Evolutionary conservation across 371 early-diverging fungal genomes (phyloP).

Genomic region (Apophysomyces variabilis): DNA sequence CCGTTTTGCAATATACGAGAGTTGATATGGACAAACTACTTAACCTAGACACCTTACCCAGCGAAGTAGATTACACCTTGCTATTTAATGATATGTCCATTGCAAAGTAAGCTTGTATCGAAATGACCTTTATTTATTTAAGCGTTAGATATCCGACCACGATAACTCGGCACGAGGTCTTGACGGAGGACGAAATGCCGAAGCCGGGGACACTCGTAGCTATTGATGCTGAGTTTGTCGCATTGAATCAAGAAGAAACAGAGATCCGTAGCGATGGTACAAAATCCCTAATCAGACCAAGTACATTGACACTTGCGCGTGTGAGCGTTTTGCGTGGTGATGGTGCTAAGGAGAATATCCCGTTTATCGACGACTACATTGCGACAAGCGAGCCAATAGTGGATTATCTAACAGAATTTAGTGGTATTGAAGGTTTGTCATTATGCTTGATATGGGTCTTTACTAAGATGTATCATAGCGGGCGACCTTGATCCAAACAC

Average conservation of each 20-base stretch:
- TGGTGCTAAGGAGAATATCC: conserved; percentile 70
- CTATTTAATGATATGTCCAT: conserved; percentile 52
- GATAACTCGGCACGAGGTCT: conserved; percentile 52
- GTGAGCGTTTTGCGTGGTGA: conserved; percentile 89
- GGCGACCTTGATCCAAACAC: conserved; percentile 79
- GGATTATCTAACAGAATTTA: conserved; percentile 91
- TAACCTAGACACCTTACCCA: conserved; percentile 39
- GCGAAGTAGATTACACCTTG: conserved; percentile 48
- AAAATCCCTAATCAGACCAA: conserved; percentile 79
- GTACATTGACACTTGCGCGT: conserved; percentile 82
- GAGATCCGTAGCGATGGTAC: conserved; percentile 94
- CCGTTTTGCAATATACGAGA: conserved; percentile 73
- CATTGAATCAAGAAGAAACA: conserved; percentile 84
- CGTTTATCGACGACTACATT: conserved; percentile 97
- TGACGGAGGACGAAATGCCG: conserved; percentile 66
- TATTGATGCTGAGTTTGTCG: conserved; percentile 96
- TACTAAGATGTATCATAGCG: conserved; percentile 29
- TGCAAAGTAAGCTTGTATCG: conserved; percentile 33
- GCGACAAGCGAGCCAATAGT: conserved; percentile 80
- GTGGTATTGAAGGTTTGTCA: conserved; percentile 77
- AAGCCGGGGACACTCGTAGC: conserved; percentile 76
- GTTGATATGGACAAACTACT: conserved; percentile 52
- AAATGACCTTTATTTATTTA: conserved; percentile 24
- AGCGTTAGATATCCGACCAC: conserved; percentile 50
- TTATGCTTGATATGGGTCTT: conserved; percentile 11